These are phyloP conservation scores for Penicillium corylophilum DNA, from an alignment of 2,329 filamentous ascomycete species.

Conservation along the genomic window DNA sequence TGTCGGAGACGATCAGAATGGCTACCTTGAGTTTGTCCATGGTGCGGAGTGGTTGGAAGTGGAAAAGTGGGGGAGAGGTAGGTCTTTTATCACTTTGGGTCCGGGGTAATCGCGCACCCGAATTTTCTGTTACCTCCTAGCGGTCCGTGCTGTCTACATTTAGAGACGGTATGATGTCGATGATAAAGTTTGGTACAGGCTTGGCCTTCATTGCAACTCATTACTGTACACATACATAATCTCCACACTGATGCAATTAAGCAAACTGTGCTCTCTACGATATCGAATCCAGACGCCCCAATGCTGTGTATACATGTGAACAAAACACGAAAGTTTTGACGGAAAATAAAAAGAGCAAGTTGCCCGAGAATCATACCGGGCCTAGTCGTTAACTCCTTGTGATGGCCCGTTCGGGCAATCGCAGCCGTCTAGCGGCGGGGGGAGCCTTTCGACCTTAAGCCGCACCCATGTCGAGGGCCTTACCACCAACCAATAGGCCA, in stretches of 20 bases:
- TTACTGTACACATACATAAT: slow-evolving; percentile 30
- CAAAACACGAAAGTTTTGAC: slow-evolving; percentile 19
- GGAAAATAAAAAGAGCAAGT: slow-evolving; percentile 18
- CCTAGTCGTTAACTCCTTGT: slow-evolving; percentile 3
- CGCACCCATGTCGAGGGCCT: slow-evolving; percentile 69
- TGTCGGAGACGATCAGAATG: slow-evolving; percentile 87
- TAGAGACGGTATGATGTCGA: not conserved
- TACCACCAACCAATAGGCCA: slow-evolving; percentile 81
- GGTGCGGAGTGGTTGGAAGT: slow-evolving; percentile 12
- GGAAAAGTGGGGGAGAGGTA: slow-evolving; percentile 3
- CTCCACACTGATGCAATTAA: slow-evolving; percentile 27
- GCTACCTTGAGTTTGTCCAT: slow-evolving; percentile 63
- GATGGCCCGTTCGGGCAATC: slow-evolving; percentile 17
- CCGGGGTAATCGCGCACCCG: slow-evolving; percentile 20
- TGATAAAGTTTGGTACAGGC: not conserved
- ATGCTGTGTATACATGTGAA: slow-evolving; percentile 37
- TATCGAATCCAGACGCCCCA: slow-evolving; percentile 39
- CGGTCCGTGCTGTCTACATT: slow-evolving; percentile 17
- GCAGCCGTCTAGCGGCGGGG: slow-evolving; percentile 13
- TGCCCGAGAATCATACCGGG: slow-evolving; percentile 23
- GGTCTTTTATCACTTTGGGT: slow-evolving; percentile 8
- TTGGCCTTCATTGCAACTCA: slow-evolving; percentile 19
- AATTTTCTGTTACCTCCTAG: slow-evolving; percentile 6
- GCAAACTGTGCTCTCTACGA: slow-evolving; percentile 28
- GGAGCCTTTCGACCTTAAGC: slow-evolving; percentile 14